A percentile compares a stretch with the other conserved stretches of the same genome.
Evolutionary conservation across 192 early-diverging fungal species (phyloP).

Genomic region (Backusella tarrabulga): DNA sequence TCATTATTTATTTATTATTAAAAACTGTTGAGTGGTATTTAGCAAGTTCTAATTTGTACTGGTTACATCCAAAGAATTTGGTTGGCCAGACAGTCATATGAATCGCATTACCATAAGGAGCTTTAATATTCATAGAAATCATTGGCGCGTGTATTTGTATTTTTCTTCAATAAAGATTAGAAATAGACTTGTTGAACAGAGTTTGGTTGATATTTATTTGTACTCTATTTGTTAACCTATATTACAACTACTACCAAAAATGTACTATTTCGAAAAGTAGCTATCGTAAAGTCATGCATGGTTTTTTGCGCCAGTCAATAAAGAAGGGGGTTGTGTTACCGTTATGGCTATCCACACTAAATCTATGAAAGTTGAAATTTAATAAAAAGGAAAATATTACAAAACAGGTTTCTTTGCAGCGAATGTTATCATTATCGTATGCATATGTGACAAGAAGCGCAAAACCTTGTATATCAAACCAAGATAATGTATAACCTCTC

Average conservation of each 20-base stretch:
- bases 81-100: not conserved
- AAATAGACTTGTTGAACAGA: not conserved
- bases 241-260: not conserved
- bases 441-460: not conserved
- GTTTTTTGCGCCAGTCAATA: not conserved
- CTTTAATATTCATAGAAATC: not conserved
- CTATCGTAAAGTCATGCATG: not conserved
- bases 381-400: not conserved
- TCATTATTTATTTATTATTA: not conserved
- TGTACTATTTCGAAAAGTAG: not conserved
- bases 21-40: not conserved
- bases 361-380: not conserved
- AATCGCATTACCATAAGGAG: not conserved
- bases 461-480: not conserved
- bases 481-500: not conserved
- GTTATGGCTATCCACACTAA: not conserved
- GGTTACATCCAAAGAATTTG: not conserved
- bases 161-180: not conserved
- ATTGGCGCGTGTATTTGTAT: not conserved
- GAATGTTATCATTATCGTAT: not conserved
- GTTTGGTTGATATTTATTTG: not conserved
- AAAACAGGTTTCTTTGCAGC: not conserved
- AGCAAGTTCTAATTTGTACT: not conserved
- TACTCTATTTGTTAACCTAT: not conserved
- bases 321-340: constrained; percentile 4